Conservation (phyloP, 169 alveolate genomes). For the Babesia caballi region DNA sequence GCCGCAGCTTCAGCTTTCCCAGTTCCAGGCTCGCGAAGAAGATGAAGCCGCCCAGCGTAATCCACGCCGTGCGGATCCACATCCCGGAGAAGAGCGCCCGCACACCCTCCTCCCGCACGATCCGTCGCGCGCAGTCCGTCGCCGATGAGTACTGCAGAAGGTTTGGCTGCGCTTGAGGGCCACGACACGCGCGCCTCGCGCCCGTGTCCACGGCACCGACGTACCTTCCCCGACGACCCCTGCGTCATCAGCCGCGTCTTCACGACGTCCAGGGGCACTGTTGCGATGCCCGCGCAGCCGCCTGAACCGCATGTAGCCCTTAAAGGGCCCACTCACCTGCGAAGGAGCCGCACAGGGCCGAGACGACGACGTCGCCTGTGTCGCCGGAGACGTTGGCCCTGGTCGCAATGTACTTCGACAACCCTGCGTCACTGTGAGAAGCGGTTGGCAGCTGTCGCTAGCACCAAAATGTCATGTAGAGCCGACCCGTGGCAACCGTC, state of each 20-base stretch:
- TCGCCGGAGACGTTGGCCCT: constrained; percentile 30
- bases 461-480: too few relatives aligned
- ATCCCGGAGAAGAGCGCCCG: constrained; percentile 60
- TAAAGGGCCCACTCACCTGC: constrained; percentile 29
- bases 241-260: constrained; percentile 94
- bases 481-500: too few relatives aligned
- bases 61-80: constrained; percentile 65
- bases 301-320: constrained; percentile 71
- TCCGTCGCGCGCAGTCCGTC: constrained; percentile 45
- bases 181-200: too few relatives aligned
- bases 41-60: constrained; percentile 69
- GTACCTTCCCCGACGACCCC: constrained; percentile 63
- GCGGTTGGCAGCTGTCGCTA: too few relatives aligned
- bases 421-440: background rate
- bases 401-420: constrained; percentile 25
- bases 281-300: constrained; percentile 91
- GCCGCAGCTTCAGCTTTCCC: constrained; percentile 53
- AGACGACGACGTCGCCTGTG: constrained; percentile 56
- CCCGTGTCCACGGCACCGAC: background rate
- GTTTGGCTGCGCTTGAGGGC: too few relatives aligned
- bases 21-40: constrained; percentile 69
- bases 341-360: constrained; percentile 64
- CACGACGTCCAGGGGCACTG: constrained; percentile 94
- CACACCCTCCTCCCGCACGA: constrained; percentile 66
- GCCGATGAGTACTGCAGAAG: constrained; percentile 46